Percentiles rank a stretch among this genome's conserved stretches.
Evolutionary conservation across 2,329 filamentous ascomycete species (phyloP).

Genomic region (Lasiodiplodia gonubiensis): DNA sequence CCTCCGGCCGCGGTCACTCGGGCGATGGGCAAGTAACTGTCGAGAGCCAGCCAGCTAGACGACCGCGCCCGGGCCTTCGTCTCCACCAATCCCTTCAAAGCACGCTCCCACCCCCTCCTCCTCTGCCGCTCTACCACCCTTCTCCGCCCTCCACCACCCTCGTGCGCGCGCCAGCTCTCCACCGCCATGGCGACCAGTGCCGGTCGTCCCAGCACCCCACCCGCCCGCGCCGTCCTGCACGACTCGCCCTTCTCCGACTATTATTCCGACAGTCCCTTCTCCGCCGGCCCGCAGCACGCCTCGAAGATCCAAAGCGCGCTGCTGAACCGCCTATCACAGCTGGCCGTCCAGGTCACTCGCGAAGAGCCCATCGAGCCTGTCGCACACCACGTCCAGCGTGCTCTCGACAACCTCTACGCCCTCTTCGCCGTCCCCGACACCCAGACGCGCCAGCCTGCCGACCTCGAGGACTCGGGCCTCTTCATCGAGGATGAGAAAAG

Average conservation of each 20-base stretch:
- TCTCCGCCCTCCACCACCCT: background rate
- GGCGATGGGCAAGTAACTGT: slow-evolving; percentile 38
- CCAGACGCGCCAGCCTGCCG: slow-evolving; percentile 23
- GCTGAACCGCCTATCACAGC: slow-evolving; percentile 44
- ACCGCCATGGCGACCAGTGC: slow-evolving; percentile 23
- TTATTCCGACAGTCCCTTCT: slow-evolving; percentile 46
- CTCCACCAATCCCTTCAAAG: slow-evolving; percentile 18
- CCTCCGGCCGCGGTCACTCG: slow-evolving; percentile 47
- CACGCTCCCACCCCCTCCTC: slow-evolving; percentile 9
- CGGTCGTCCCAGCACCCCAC: slow-evolving; percentile 22
- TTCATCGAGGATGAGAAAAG: slow-evolving; percentile 26
- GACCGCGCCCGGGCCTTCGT: slow-evolving; percentile 16
- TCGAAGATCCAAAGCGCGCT: slow-evolving; percentile 31
- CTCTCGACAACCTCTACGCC: slow-evolving; percentile 22
- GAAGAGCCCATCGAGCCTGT: slow-evolving; percentile 13
- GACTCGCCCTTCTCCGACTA: slow-evolving; percentile 51
- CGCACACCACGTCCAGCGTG: slow-evolving; percentile 25
- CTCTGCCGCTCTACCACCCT: slow-evolving; percentile 5
- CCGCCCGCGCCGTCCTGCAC: slow-evolving; percentile 29
- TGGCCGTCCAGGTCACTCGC: slow-evolving; percentile 45
- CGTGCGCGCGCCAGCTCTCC: background rate
- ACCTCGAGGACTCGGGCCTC: slow-evolving; percentile 24
- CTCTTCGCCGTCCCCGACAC: slow-evolving; percentile 24
- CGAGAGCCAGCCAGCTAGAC: slow-evolving; percentile 30
- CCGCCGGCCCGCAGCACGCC: slow-evolving; percentile 27